These are phyloP conservation scores for Angomonas deanei DNA, from an alignment of 208 protist species.

Conservation along the genomic window DNA sequence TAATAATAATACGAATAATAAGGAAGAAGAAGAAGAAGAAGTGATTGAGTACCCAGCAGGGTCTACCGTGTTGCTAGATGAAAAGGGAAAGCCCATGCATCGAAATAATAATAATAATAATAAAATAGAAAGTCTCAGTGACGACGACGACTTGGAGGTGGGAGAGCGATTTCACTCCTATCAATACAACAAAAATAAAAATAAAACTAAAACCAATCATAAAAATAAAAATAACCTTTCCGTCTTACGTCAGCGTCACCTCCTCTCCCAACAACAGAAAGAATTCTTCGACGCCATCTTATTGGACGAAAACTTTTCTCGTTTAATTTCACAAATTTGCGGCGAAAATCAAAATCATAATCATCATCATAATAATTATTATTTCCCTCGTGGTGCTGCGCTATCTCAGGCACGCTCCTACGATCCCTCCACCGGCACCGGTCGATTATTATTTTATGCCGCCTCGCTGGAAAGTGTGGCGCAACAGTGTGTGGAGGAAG, in stretches of 20 bases:
- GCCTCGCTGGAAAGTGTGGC: constrained; percentile 49
- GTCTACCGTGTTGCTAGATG: background rate
- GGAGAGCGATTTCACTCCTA: background rate
- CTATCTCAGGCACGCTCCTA: constrained; percentile 59
- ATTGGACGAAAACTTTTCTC: constrained; percentile 22
- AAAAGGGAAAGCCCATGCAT: background rate
- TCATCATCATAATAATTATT: no score
- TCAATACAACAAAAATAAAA: background rate
- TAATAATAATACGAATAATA: no score
- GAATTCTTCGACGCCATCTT: constrained; percentile 58
- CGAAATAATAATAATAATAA: no score
- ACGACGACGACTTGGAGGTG: no score
- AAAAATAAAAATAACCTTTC: no score
- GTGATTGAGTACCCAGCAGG: background rate
- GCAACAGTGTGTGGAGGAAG: constrained; percentile 39
- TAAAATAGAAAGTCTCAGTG: no score
- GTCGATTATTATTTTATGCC: constrained; percentile 48
- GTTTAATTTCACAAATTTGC: no score
- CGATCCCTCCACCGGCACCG: constrained; percentile 44
- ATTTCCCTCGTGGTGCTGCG: no score
- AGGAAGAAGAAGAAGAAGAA: background rate
- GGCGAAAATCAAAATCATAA: background rate
- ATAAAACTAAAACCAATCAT: no score
- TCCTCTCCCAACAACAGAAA: constrained; percentile 40
- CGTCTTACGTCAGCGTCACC: constrained; percentile 29